phyloP scores from a whole-genome alignment of 2,329 filamentous ascomycete species.

The Aspergillus amoenus region DNA sequence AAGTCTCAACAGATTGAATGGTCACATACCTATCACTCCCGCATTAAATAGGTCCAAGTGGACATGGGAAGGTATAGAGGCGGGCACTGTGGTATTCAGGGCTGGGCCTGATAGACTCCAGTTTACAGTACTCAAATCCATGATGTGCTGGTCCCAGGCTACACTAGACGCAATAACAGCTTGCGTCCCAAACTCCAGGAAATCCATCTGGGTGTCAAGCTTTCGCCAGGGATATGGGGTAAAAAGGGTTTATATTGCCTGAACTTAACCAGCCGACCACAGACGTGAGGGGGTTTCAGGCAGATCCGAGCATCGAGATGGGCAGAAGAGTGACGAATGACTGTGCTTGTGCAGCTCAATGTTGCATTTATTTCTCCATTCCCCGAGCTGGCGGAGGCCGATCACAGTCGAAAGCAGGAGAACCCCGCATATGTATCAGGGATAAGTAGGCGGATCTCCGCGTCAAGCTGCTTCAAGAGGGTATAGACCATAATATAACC shows the following conservation, averaged over 20 bases:
- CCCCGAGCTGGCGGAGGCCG: background rate
- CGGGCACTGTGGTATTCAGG: conserved; percentile 55
- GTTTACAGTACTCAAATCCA: conserved; percentile 40
- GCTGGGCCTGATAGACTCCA: conserved; percentile 49
- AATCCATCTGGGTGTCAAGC: conserved; percentile 17
- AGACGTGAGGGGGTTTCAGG: too few relatives aligned
- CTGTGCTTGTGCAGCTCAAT: background rate
- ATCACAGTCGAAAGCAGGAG: background rate
- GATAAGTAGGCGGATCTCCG: too few relatives aligned
- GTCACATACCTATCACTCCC: conserved; percentile 52
- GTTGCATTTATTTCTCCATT: background rate
- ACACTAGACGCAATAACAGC: conserved; percentile 18
- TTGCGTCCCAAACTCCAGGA: conserved; percentile 16
- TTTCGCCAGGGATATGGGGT: background rate
- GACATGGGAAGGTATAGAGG: conserved; percentile 56
- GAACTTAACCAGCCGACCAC: too few relatives aligned
- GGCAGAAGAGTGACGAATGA: background rate
- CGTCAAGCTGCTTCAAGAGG: too few relatives aligned
- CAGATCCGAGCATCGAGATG: too few relatives aligned
- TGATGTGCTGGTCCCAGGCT: conserved; percentile 30
- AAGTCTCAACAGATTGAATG: background rate
- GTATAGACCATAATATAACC: too few relatives aligned
- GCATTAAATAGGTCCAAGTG: conserved; percentile 59
- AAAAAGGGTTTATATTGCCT: background rate
- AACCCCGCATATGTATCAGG: too few relatives aligned